Evolutionary conservation across 371 early-diverging fungal genomes (phyloP), one percentile per base, ranked within the genome.

Genomic region (Mucor velutinosus): DNA sequence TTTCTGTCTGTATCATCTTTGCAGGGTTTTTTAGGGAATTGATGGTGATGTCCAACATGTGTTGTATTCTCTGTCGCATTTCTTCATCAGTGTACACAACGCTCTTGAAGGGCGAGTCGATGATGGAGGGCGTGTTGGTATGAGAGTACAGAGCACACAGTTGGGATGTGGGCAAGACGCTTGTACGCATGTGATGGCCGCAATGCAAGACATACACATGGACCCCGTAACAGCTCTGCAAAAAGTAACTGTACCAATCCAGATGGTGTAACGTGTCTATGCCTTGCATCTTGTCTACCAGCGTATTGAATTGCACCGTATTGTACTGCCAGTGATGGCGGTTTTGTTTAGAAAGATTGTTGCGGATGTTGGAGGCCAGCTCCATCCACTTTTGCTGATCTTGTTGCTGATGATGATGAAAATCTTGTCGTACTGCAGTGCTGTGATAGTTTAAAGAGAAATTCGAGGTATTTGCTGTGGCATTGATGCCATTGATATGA

Each of bases 11-110:
- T 27, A 67, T 60, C 7, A 60, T 70, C 12, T 66, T 39, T 2
- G 12, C 32, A 30, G 67, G 75, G 23, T 74, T 65, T 30, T 57
- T 53, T 10, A 77, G 30, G 1, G 75, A 74, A 0, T 15, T n/a
- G 6, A 74, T 41, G 11, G 67, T 37, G 21, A 67, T 67, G 14
- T 66, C 67, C 33, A 74, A 39, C 77, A 77, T 77, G 14, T 67
- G 62, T 4, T 72, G 60, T 15, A 66, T 58, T 17, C 77, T 62
- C 53, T 74, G 71, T 15, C 60, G 62, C 57, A 77, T 72, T n/a
- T 77, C 75, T 45, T 77, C 75, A 17, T 71, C 72, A 3, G 77
- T 74, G 51, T 74, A 74, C 1, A 77, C 64, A 1, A 74, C 67
- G 59, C 77, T 77, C 5, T 35, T 53, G 6, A 77, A 65, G 4